Evolutionary conservation across 2,329 filamentous ascomycete species (phyloP).

Genomic region (Fusarium buharicum): DNA sequence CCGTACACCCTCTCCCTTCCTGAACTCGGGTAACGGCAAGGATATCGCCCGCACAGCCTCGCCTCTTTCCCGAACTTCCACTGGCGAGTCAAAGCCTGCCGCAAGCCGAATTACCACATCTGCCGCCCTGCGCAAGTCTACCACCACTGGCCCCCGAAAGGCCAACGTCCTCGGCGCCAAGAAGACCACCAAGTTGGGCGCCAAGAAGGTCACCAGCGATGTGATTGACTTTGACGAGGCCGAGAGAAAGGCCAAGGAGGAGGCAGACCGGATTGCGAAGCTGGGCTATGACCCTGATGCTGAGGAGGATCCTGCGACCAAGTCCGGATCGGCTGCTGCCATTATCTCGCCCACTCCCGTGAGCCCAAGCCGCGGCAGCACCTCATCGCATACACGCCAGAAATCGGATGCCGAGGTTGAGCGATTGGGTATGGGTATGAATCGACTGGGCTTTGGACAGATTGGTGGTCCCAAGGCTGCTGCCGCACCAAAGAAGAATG

Average conservation of each 20-base stretch:
- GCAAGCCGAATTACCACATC: constrained; percentile 80
- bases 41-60: constrained; percentile 82
- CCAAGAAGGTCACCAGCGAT: constrained; percentile 86
- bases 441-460: constrained; percentile 87
- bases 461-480: constrained; percentile 72
- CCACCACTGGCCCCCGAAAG: constrained; percentile 76
- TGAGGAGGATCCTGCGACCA: constrained; percentile 68
- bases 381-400: constrained; percentile 66
- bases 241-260: constrained; percentile 96
- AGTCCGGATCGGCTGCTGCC: constrained; percentile 63
- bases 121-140: constrained; percentile 82
- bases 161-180: constrained; percentile 86
- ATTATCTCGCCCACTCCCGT: constrained; percentile 80
- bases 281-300: constrained; percentile 95
- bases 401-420: constrained; percentile 84
- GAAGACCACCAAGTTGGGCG: constrained; percentile 85
- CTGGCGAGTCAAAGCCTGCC: constrained; percentile 66
- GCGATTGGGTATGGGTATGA: constrained; percentile 88
- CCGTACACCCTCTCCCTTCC: constrained; percentile 89
- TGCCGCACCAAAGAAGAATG: constrained; percentile 72
- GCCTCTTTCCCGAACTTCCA: constrained; percentile 73
- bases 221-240: constrained; percentile 96
- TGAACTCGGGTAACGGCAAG: constrained; percentile 80
- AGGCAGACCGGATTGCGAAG: constrained; percentile 94
- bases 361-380: constrained; percentile 69